Conservation (phyloP, 345 rosid species). For the Jatropha curcas region DNA sequence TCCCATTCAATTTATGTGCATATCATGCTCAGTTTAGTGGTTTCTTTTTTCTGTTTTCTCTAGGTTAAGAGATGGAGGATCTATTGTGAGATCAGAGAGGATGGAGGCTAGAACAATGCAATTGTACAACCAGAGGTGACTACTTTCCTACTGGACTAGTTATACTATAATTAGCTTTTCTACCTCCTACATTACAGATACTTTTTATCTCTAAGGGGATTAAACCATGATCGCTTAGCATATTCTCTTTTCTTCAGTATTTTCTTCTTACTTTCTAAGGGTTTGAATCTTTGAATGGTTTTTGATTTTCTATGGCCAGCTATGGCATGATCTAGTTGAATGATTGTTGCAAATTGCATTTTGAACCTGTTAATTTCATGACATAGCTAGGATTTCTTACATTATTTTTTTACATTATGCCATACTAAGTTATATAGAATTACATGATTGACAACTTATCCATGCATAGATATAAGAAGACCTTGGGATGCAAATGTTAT, state of each 20-base stretch:
- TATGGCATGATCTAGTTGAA: background rate
- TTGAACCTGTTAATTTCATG: background rate
- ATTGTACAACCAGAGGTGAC: constrained; percentile 51
- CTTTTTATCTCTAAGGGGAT: background rate
- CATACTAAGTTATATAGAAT: background rate
- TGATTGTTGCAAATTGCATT: too few species aligned
- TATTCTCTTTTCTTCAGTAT: background rate
- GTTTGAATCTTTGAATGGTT: background rate
- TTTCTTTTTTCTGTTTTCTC: constrained; percentile 2
- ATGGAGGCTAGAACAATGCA: constrained; percentile 64
- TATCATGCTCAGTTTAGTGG: constrained; percentile 15
- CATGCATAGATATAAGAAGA: background rate
- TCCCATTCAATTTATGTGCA: constrained; percentile 14
- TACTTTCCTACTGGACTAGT: background rate
- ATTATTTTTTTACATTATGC: background rate
- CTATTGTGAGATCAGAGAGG: constrained; percentile 83
- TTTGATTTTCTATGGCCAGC: too few species aligned
- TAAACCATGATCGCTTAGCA: background rate
- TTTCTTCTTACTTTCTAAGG: background rate
- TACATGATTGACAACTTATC: too few species aligned
- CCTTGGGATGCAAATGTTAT: background rate
- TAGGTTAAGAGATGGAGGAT: constrained; percentile 61
- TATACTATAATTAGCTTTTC: background rate
- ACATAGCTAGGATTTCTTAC: background rate
- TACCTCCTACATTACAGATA: background rate